These are phyloP conservation scores for Acanthamoeba culbertsoni DNA, from an alignment of 208 protist genomes.

Conservation along the genomic window DNA sequence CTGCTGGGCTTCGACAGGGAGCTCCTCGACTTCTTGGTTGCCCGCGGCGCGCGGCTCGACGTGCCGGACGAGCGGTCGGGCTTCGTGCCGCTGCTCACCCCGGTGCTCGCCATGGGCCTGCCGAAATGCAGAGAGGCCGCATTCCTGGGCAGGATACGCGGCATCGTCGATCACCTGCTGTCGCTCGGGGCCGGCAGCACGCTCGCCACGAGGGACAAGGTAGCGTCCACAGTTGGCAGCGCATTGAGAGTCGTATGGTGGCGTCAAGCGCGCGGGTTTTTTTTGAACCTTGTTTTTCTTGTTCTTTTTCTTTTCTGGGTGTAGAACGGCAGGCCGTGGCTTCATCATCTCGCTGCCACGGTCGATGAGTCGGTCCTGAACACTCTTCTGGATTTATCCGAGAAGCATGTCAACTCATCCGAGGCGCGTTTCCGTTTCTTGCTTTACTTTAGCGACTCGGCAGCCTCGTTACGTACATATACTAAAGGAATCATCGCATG, in stretches of 20 bases:
- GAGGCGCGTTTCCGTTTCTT: too few relatives aligned
- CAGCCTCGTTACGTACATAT: too few relatives aligned
- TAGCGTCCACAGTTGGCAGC: too few relatives aligned
- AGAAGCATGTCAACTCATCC: too few relatives aligned
- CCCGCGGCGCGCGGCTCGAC: not conserved
- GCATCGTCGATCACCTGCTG: not conserved
- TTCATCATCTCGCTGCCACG: too few relatives aligned
- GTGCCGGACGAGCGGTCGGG: not conserved
- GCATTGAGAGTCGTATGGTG: too few relatives aligned
- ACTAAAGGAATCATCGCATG: not conserved
- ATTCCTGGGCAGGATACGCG: not conserved
- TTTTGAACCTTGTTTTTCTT: too few relatives aligned
- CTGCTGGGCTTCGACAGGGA: not conserved
- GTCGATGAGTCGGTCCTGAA: too few relatives aligned
- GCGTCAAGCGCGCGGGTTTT: not conserved
- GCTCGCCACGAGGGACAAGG: not conserved
- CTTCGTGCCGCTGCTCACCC: not conserved
- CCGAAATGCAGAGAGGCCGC: not conserved
- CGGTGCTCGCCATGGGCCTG: not conserved
- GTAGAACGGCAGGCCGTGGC: too few relatives aligned
- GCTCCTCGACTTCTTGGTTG: not conserved
- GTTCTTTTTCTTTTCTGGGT: too few relatives aligned
- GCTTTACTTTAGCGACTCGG: too few relatives aligned
- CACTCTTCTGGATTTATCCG: too few relatives aligned
- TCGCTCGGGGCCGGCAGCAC: not conserved